phyloP scores from a whole-genome alignment of 2,329 filamentous ascomycete genomes.

The Hawksworthiomyces lignivorus region DNA sequence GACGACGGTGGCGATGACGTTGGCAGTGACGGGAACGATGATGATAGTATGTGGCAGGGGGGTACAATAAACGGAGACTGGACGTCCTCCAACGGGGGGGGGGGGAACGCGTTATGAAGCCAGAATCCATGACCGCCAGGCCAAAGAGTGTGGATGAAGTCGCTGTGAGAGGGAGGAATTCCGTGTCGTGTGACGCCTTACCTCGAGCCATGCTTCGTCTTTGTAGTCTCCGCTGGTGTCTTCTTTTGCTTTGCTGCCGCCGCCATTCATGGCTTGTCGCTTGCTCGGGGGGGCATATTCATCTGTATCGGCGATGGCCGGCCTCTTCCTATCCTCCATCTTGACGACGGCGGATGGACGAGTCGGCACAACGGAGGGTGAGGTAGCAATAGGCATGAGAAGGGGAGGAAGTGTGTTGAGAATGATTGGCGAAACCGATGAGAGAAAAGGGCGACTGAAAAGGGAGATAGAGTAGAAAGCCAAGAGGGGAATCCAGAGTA shows the following conservation, averaged over 20 bases:
- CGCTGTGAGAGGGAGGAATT: conserved; percentile 7
- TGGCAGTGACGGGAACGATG: too few relatives aligned
- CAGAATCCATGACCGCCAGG: background rate
- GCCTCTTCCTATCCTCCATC: conserved; percentile 99
- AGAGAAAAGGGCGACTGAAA: background rate
- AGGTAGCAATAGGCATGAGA: conserved; percentile 85
- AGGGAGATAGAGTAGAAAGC: conserved; percentile 4
- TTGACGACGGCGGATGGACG: conserved; percentile 78
- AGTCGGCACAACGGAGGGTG: conserved; percentile 55
- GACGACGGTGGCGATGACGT: too few relatives aligned
- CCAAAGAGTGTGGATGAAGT: conserved; percentile 13
- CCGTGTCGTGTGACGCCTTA: conserved; percentile 40
- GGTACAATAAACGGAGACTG: too few relatives aligned
- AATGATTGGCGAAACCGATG: too few relatives aligned
- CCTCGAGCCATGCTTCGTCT: conserved; percentile 57
- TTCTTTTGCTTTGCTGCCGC: conserved; percentile 43
- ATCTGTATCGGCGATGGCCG: conserved; percentile 70
- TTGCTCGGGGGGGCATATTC: conserved; percentile 85
- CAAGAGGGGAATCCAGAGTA: conserved; percentile 7
- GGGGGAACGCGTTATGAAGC: background rate
- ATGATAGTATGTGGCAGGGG: too few relatives aligned
- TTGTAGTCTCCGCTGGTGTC: conserved; percentile 49
- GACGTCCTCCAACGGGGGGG: too few relatives aligned
- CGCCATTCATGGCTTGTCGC: conserved; percentile 82
- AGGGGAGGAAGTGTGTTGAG: conserved; percentile 33